Evolutionary conservation across 1,284 basidiomycete species (phyloP).

Genomic region (Trichosporon coremiiforme): DNA sequence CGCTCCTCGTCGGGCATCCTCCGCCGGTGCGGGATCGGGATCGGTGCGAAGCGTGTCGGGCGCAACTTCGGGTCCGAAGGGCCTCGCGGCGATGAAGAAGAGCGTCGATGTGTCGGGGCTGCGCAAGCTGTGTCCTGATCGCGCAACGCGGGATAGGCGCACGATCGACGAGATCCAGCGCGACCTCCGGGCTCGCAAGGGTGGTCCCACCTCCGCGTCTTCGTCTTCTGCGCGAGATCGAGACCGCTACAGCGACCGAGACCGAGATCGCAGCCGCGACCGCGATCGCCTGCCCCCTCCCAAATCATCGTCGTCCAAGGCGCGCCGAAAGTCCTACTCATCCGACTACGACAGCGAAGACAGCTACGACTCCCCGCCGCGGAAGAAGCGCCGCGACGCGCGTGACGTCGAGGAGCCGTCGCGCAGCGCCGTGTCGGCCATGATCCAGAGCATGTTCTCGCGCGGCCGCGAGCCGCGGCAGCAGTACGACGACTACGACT

Average conservation of each 20-base stretch:
- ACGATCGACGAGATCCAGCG: conserved; percentile 49
- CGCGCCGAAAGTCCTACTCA: conserved; percentile 21
- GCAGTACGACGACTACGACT: conserved; percentile 37
- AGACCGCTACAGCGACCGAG: conserved; percentile 8
- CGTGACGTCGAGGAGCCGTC: conserved; percentile 20
- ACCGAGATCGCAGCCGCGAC: conserved; percentile 15
- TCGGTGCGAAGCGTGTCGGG: not conserved
- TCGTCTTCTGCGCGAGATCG: conserved; percentile 7
- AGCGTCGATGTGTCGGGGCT: conserved; percentile 32
- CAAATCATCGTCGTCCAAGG: not conserved
- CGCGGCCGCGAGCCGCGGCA: conserved; percentile 27
- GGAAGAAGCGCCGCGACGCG: conserved; percentile 23
- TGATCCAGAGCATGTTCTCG: conserved; percentile 33
- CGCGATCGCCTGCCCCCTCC: not conserved
- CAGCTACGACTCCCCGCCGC: conserved; percentile 24
- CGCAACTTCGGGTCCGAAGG: conserved; percentile 12
- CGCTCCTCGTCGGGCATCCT: conserved; percentile 9
- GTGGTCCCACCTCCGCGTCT: not conserved
- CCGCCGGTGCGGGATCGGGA: not conserved
- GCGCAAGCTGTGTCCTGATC: conserved; percentile 46
- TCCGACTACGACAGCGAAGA: conserved; percentile 25
- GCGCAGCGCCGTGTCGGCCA: conserved; percentile 26
- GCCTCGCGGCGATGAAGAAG: conserved; percentile 32
- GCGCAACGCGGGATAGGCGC: conserved; percentile 43
- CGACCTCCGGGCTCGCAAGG: conserved; percentile 39